Conservation (phyloP, 495 filamentous ascomycete genomes). For the Talaromyces liani region DNA sequence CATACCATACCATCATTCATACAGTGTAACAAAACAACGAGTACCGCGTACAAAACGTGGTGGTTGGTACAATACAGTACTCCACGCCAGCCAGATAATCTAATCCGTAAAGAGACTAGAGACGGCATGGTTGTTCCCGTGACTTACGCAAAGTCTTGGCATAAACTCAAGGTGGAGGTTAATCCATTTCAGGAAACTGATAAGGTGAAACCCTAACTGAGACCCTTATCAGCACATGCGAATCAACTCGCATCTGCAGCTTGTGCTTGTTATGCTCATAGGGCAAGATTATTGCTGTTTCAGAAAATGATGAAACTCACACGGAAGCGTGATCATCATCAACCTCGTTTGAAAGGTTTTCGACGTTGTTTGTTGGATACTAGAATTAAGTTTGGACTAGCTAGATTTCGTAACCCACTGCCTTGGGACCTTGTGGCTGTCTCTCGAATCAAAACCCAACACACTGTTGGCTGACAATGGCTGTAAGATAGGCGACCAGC, state of each 20-base stretch:
- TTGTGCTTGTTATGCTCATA: background rate
- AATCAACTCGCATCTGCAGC: no score
- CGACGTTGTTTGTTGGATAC: background rate
- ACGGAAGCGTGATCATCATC: background rate
- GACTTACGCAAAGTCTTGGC: background rate
- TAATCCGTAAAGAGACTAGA: background rate
- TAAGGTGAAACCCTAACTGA: background rate
- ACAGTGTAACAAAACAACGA: background rate
- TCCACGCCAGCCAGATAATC: background rate
- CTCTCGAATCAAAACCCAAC: background rate
- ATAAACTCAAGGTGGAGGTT: background rate
- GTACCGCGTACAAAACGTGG: background rate
- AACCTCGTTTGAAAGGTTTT: background rate
- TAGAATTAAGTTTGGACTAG: background rate
- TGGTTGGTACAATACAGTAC: background rate
- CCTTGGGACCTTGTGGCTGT: background rate
- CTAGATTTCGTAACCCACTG: background rate
- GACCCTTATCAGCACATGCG: background rate
- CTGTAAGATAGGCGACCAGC: background rate
- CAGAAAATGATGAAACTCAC: background rate
- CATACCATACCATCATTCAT: background rate
- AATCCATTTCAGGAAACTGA: slow-evolving; percentile 1
- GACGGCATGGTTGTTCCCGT: background rate
- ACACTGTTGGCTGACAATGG: background rate
- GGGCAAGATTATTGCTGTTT: background rate